phyloP scores from a whole-genome alignment of 225 moss, liverwort and hornwort genomes.

The Climacium dendroides region DNA sequence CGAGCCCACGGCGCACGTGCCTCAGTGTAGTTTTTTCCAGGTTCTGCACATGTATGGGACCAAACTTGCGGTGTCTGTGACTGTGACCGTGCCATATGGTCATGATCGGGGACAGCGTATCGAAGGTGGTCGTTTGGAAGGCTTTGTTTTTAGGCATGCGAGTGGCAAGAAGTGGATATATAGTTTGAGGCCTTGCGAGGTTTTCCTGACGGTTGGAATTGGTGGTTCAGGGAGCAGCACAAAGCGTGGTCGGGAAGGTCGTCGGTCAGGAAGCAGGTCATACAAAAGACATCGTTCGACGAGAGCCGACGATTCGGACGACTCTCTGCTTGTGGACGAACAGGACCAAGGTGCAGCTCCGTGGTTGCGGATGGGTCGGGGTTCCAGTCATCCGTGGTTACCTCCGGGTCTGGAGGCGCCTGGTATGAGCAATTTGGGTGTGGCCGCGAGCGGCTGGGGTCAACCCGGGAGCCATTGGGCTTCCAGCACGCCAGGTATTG shows the following conservation, averaged over 20 bases:
- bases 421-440: constrained; percentile 34
- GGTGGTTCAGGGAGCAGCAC: constrained; percentile 28
- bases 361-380: constrained; percentile 55
- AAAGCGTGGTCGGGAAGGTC: constrained; percentile 62
- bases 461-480: constrained; percentile 50
- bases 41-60: not conserved
- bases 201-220: not conserved
- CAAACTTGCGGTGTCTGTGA: not conserved
- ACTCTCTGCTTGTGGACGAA: constrained; percentile 72
- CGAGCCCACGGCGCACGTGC: not conserved
- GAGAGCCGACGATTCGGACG: constrained; percentile 69
- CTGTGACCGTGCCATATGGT: not conserved
- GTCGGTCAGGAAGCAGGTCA: constrained; percentile 38
- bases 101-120: not conserved
- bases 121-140: not conserved
- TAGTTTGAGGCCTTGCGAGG: not conserved
- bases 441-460: constrained; percentile 57
- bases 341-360: constrained; percentile 65
- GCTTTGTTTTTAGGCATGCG: not conserved
- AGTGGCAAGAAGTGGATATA: not conserved
- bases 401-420: constrained; percentile 45
- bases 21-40: too few species aligned
- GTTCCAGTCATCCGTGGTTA: constrained; percentile 45
- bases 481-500: constrained; percentile 29
- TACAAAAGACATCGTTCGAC: constrained; percentile 59